Evolutionary conservation across 345 rosid species (phyloP), one percentile per base, ranked within the genome.

Genomic region (Cochlearia excelsa): DNA sequence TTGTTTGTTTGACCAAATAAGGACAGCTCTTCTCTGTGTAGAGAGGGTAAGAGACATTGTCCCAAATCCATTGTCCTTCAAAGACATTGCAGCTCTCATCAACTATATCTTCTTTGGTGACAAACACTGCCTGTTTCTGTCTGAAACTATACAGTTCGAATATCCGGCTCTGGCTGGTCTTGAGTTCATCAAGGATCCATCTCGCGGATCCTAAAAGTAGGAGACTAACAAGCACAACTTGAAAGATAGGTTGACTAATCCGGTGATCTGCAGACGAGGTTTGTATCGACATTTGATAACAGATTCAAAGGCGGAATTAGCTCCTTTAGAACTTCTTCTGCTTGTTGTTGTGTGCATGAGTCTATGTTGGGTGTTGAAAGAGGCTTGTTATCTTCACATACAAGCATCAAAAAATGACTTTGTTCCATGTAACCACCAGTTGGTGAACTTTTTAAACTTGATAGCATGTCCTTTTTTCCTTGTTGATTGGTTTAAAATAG

Each of bases 21-120:
- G 95, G 97, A 56, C 98, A 92, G 51, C 77, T 79, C 64, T 84
- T 77, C 75, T 92, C 96, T 54, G 63, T 57, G 57, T 92, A 92
- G 46, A 83, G 84, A 59, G 95, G 91, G 56, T 78, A 74, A 2
- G 93, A 68, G 39, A 71, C 80, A 71, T 86, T 88, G 75, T 88
- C 93, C 95, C 95, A 84, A n/a, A 81, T 68, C 98, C 98, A 92
- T 60, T 73, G 55, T 46, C 98, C 98, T 69, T 81, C 75, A 64
- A 86, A 92, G 42, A 83, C 84, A 61, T 92, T 71, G 79, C 96
- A 92, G 4, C 75, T 77, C 57, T 77, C 80, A 30, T 70, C 78
- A 34, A 86, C 56, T 40, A 80, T 61, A 65, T 88, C 98, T 30
- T 75, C 67, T 1, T 79, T 67, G 9, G 65, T 65, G 16, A 88